Percentiles rank a stretch among this genome's conserved stretches.
Evolutionary conservation across 2,329 filamentous ascomycete species (phyloP).

Genomic region (Remersonia thermophila): DNA sequence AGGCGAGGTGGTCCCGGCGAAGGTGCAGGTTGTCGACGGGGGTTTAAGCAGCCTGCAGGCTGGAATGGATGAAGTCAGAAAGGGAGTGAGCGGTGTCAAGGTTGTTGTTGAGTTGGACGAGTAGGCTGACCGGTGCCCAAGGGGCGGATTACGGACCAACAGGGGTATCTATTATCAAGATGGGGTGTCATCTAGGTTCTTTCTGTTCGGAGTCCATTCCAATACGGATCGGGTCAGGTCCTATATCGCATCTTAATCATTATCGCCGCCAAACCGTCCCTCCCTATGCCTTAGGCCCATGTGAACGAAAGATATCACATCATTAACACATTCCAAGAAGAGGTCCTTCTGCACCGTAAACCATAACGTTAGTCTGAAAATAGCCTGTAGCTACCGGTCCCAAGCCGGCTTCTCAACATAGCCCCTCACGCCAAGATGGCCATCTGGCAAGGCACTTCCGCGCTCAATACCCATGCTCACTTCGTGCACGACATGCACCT

Average conservation of each 20-base stretch:
- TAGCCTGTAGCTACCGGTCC: not conserved
- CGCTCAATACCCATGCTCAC: not conserved
- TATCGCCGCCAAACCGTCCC: too few species aligned
- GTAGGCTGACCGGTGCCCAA: not conserved
- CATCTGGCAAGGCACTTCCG: not conserved
- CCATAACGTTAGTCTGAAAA: not conserved
- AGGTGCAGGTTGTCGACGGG: constrained; percentile 17
- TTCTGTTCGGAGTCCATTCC: too few species aligned
- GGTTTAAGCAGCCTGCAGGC: constrained; percentile 15
- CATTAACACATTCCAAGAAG: not conserved
- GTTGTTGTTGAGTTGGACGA: constrained; percentile 14
- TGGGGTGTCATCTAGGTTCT: too few species aligned
- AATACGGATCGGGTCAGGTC: too few species aligned
- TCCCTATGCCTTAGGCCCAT: too few species aligned
- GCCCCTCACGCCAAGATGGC: not conserved
- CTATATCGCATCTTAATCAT: too few species aligned
- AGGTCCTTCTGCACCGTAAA: too few species aligned
- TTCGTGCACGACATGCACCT: constrained; percentile 6
- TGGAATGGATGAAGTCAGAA: constrained; percentile 16
- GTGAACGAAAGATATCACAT: too few species aligned
- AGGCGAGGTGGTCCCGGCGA: constrained; percentile 19
- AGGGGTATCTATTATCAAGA: too few species aligned
- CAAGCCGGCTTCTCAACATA: not conserved
- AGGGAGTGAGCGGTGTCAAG: constrained; percentile 21
- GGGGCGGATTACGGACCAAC: constrained; percentile 1